These are phyloP conservation scores for Leucocoprinus birnbaumii DNA, from an alignment of 768 basidiomycete genomes.

Conservation along the genomic window DNA sequence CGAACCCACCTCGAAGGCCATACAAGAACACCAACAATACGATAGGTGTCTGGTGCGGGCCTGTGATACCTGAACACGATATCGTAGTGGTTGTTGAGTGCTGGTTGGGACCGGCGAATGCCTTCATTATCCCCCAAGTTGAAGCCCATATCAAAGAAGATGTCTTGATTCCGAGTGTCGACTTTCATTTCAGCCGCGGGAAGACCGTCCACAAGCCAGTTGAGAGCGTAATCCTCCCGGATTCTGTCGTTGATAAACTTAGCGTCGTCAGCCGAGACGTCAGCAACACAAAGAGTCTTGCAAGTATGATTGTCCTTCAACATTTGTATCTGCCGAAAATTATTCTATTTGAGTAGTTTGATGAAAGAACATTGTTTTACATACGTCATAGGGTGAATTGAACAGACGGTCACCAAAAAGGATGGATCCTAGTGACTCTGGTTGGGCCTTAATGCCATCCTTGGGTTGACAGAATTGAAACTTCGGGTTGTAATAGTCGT, in stretches of 20 bases:
- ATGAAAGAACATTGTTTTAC: slow-evolving; percentile 20
- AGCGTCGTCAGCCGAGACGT: slow-evolving; percentile 68
- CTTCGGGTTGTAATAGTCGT: slow-evolving; percentile 89
- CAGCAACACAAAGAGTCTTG: slow-evolving; percentile 61
- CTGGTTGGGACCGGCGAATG: slow-evolving; percentile 53
- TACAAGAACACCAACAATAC: slow-evolving; percentile 93
- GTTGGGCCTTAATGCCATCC: slow-evolving; percentile 68
- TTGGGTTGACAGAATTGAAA: slow-evolving; percentile 86
- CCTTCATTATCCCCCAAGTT: slow-evolving; percentile 81
- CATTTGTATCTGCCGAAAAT: slow-evolving; percentile 67
- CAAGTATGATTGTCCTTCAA: slow-evolving; percentile 74
- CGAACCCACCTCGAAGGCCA: slow-evolving; percentile 48
- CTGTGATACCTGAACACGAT: slow-evolving; percentile 81
- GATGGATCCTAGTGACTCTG: slow-evolving; percentile 89
- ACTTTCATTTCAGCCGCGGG: slow-evolving; percentile 92
- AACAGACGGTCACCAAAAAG: slow-evolving; percentile 97
- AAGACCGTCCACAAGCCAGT: slow-evolving; percentile 93
- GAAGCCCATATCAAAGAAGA: slow-evolving; percentile 94
- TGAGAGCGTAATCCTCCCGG: slow-evolving; percentile 87
- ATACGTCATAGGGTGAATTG: slow-evolving; percentile 82
- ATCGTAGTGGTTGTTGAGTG: slow-evolving; percentile 92
- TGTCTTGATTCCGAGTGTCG: slow-evolving; percentile 73
- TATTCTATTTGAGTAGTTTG: slow-evolving; percentile 11
- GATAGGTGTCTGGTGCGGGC: slow-evolving; percentile 63
- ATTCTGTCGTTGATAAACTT: slow-evolving; percentile 92